Percentiles rank a stretch among this genome's conserved stretches.
These are phyloP conservation scores for Cystobasidium slooffiae DNA, from an alignment of 1,284 basidiomycete species.

Conservation along the genomic window DNA sequence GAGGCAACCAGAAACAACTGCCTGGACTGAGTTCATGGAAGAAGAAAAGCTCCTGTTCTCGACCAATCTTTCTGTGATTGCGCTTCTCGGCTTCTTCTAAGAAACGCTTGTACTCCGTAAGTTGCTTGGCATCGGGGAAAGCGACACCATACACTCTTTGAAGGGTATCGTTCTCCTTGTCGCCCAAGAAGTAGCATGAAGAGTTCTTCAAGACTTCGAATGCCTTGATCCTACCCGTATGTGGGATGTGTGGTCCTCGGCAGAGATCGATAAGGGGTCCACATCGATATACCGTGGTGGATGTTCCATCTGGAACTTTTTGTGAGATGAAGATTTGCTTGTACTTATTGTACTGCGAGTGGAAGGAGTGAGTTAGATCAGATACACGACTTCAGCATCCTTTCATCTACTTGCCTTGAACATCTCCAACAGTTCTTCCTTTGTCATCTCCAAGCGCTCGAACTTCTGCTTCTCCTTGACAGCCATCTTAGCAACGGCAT, in stretches of 20 bases:
- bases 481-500: conserved; percentile 83
- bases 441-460: conserved; percentile 88
- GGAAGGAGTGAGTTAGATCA: not conserved
- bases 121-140: conserved; percentile 96
- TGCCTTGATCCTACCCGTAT: conserved; percentile 96
- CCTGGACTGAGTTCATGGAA: conserved; percentile 97
- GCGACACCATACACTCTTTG: conserved; percentile 99
- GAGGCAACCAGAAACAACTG: conserved; percentile 94
- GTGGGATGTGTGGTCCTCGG: conserved; percentile 94
- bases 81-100: conserved; percentile 95
- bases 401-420: conserved; percentile 70
- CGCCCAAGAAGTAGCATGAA: conserved; percentile 96
- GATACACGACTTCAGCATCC: no score
- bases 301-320: conserved; percentile 95
- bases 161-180: conserved; percentile 89
- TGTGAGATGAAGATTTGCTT: conserved; percentile 94
- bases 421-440: conserved; percentile 94
- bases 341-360: conserved; percentile 92
- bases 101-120: conserved; percentile 95
- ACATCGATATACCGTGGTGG: conserved; percentile 97
- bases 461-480: conserved; percentile 98
- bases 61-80: conserved; percentile 94
- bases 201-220: conserved; percentile 97
- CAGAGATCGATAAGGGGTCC: conserved; percentile 99
- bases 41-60: conserved; percentile 98